Evolutionary conservation across 805 yeast genomes (phyloP).

Genomic region (Candida stauntonica): DNA sequence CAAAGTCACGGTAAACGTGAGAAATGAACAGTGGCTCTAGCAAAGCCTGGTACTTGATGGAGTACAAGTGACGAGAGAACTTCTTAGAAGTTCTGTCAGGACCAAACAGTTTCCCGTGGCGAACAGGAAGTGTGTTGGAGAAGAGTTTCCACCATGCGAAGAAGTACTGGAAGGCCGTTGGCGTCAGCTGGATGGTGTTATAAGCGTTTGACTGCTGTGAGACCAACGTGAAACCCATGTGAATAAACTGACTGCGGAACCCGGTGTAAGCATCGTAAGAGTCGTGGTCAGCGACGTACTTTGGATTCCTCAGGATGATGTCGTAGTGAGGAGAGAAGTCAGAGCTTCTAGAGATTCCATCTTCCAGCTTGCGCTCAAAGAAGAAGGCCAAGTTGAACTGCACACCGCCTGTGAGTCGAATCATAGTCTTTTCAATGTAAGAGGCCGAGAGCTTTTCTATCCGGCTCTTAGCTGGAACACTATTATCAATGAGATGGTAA

Average conservation of each 20-base stretch:
- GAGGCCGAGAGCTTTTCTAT: constrained; percentile 22
- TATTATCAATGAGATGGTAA: constrained; percentile 37
- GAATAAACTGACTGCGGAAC: constrained; percentile 79
- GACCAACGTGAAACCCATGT: constrained; percentile 55
- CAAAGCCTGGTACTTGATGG: constrained; percentile 75
- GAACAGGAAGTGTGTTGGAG: constrained; percentile 75
- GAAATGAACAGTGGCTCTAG: constrained; percentile 70
- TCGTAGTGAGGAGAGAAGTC: constrained; percentile 58
- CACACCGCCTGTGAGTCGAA: constrained; percentile 58
- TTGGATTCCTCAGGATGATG: constrained; percentile 53
- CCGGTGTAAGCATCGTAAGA: constrained; percentile 76
- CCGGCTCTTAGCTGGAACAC: constrained; percentile 17
- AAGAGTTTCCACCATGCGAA: constrained; percentile 84
- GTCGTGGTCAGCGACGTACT: constrained; percentile 38
- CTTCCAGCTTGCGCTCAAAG: constrained; percentile 42
- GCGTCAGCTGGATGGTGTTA: constrained; percentile 76
- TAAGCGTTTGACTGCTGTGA: constrained; percentile 41
- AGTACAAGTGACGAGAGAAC: constrained; percentile 68
- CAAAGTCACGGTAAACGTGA: constrained; percentile 60
- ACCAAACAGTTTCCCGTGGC: constrained; percentile 70
- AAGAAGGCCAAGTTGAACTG: constrained; percentile 52
- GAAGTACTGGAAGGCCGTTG: constrained; percentile 63
- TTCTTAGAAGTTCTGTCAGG: constrained; percentile 52
- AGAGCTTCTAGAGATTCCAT: constrained; percentile 35
- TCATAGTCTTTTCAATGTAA: constrained; percentile 48